phyloP scores from a whole-genome alignment of 2,329 filamentous ascomycete species.

The Bisporella sp. region DNA sequence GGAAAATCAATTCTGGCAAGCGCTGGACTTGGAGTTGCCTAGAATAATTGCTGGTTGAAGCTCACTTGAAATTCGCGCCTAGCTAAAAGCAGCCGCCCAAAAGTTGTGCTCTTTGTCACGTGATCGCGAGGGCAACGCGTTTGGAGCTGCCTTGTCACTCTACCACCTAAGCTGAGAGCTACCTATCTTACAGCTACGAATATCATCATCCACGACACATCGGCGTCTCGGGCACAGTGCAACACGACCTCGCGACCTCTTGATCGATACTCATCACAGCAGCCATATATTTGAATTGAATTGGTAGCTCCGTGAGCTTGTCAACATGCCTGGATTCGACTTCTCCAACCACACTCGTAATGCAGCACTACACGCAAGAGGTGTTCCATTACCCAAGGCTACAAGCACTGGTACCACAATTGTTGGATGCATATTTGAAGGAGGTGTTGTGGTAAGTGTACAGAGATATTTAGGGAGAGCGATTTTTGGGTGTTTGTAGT shows the following conservation, averaged over 20 bases:
- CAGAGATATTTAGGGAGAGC: not conserved
- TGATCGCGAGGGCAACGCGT: too few relatives aligned
- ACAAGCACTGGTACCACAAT: conserved; percentile 99
- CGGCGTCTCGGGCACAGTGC: not conserved
- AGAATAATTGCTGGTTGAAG: too few relatives aligned
- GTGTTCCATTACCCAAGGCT: conserved; percentile 91
- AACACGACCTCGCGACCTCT: too few relatives aligned
- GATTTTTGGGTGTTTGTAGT: too few relatives aligned
- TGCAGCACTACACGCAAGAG: conserved; percentile 86
- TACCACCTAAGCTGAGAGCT: too few relatives aligned
- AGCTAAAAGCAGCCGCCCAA: too few relatives aligned
- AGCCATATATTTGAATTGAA: not conserved
- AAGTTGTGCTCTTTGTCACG: too few relatives aligned
- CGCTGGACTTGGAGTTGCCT: too few relatives aligned
- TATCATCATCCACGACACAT: not conserved
- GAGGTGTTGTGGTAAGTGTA: conserved; percentile 78
- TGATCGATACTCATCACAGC: not conserved
- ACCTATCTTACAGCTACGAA: not conserved
- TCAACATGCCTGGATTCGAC: conserved; percentile 90
- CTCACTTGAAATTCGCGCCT: too few relatives aligned
- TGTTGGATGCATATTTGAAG: conserved; percentile 93
- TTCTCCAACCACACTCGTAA: conserved; percentile 99
- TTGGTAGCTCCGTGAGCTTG: conserved; percentile 5
- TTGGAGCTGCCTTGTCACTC: too few relatives aligned
- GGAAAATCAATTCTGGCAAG: too few relatives aligned